Percentiles rank a stretch among this genome's conserved stretches.
Evolutionary conservation across 2,329 filamentous ascomycete genomes (phyloP).

Genomic region (Orbilia javanica): DNA sequence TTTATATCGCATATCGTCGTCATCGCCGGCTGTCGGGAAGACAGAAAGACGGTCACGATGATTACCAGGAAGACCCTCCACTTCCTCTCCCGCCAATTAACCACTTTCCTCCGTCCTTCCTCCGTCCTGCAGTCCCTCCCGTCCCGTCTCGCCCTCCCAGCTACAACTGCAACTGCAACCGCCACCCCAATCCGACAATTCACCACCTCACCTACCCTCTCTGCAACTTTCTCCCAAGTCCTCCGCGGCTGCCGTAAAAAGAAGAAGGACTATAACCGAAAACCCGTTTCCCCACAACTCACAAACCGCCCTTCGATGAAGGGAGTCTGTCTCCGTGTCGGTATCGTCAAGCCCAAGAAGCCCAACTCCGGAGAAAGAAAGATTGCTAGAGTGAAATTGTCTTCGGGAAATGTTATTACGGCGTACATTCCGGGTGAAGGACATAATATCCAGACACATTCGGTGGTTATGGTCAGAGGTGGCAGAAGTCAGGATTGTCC

Average conservation of each 20-base stretch:
- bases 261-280: constrained; percentile 77
- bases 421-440: constrained; percentile 97
- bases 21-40: not conserved
- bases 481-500: constrained; percentile 96
- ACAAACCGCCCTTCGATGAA: constrained; percentile 83
- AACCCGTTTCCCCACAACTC: constrained; percentile 88
- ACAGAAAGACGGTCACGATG: constrained; percentile 9
- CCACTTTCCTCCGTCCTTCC: constrained; percentile 62
- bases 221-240: constrained; percentile 80
- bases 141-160: constrained; percentile 64
- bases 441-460: constrained; percentile 99
- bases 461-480: constrained; percentile 93
- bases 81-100: constrained; percentile 56
- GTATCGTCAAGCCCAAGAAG: constrained; percentile 95
- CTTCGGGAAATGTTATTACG: constrained; percentile 86
- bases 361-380: constrained; percentile 98
- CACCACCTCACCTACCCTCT: constrained; percentile 71
- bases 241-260: constrained; percentile 80
- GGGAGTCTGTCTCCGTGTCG: constrained; percentile 94
- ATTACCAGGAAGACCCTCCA: constrained; percentile 55
- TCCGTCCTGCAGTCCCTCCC: constrained; percentile 35
- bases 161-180: constrained; percentile 60
- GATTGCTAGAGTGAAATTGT: constrained; percentile 89
- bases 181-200: constrained; percentile 66
- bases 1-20: not conserved